Conservation (phyloP, 2,329 filamentous ascomycete genomes). For the Cladosporium sp. region DNA sequence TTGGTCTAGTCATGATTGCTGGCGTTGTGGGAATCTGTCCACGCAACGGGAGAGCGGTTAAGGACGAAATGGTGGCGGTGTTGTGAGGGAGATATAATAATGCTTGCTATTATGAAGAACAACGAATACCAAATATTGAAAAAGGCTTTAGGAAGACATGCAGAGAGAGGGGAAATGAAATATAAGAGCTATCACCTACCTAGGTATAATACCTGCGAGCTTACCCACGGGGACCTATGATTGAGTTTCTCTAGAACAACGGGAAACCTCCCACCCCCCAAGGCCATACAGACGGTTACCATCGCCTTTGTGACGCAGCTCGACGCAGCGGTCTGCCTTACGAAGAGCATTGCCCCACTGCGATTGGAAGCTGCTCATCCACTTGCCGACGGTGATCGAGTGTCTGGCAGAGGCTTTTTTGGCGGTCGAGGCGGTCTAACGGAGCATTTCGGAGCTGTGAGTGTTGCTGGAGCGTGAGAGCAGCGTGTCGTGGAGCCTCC, state of each 20-base stretch:
- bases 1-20: constrained; percentile 16
- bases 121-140: neutral
- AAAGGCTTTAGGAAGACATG: neutral
- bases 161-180: neutral
- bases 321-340: neutral
- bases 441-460: constrained; percentile 13
- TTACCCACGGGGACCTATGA: constrained; percentile 13
- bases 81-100: neutral
- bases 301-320: constrained; percentile 18
- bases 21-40: constrained; percentile 7
- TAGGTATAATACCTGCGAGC: neutral
- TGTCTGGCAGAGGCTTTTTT: constrained; percentile 7
- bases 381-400: constrained; percentile 15
- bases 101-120: neutral
- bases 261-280: neutral
- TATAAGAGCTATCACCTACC: no score
- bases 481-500: constrained; percentile 5
- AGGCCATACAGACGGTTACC: constrained; percentile 9
- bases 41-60: constrained; percentile 7
- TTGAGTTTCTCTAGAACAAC: constrained; percentile 11
- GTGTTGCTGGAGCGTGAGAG: neutral
- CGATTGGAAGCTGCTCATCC: neutral
- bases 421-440: constrained; percentile 17
- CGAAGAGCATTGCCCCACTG: constrained; percentile 6
- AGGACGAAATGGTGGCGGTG: constrained; percentile 3